Evolutionary conservation across 2,329 filamentous ascomycete genomes (phyloP).

Genomic region (Emmonsiellopsis sp.): DNA sequence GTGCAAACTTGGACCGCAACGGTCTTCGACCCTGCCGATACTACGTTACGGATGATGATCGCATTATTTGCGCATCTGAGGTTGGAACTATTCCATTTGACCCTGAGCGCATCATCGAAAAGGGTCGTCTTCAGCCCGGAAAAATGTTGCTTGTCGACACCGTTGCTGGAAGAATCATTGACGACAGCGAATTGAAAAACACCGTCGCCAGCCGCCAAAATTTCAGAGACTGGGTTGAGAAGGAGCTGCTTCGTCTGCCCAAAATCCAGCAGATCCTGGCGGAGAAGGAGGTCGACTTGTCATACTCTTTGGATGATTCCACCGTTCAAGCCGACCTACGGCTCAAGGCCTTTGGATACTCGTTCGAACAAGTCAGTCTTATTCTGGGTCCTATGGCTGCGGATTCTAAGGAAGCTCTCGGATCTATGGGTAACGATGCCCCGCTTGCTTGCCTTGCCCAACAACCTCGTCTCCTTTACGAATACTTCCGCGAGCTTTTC

Average conservation of each 20-base stretch:
- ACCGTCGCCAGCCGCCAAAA: constrained; percentile 79
- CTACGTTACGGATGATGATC: constrained; percentile 93
- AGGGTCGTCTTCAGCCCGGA: constrained; percentile 86
- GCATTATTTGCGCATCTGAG: constrained; percentile 94
- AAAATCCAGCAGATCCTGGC: constrained; percentile 53
- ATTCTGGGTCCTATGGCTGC: constrained; percentile 91
- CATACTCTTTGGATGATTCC: constrained; percentile 55
- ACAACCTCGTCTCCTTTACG: constrained; percentile 78
- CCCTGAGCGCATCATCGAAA: constrained; percentile 80
- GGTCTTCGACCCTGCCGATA: constrained; percentile 91
- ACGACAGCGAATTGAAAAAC: constrained; percentile 83
- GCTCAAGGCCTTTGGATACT: constrained; percentile 83
- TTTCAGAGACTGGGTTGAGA: constrained; percentile 81
- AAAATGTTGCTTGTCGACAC: constrained; percentile 96
- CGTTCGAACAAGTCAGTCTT: constrained; percentile 87
- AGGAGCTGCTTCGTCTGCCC: constrained; percentile 73
- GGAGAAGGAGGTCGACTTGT: constrained; percentile 50
- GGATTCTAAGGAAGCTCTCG: constrained; percentile 92
- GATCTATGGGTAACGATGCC: constrained; percentile 96
- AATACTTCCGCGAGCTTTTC: constrained; percentile 97
- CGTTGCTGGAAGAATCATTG: constrained; percentile 80
- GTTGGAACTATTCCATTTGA: constrained; percentile 90
- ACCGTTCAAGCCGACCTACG: constrained; percentile 76
- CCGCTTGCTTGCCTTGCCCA: constrained; percentile 86
- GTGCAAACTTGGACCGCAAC: constrained; percentile 93